Evolutionary conservation across 306 rosid genomes (phyloP), one percentile per base, ranked within the genome.

Genomic region (Vigna trinervia): DNA sequence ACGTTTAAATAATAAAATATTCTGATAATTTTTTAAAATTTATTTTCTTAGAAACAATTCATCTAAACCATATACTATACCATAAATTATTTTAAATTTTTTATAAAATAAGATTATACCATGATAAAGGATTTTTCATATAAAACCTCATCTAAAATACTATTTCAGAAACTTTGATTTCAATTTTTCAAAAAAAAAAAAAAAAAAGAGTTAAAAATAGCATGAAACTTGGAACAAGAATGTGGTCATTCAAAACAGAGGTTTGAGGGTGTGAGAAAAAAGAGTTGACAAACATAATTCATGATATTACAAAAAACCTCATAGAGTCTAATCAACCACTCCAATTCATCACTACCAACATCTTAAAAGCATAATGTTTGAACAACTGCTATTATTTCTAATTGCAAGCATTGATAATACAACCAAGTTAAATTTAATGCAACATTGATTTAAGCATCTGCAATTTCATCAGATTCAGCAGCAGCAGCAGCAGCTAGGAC

Each of bases 401-500:
- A 46, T 23, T 45, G 43, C 4, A 2, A 26, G 48, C 52, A 69
- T 15, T 28, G 54, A 23, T 28, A 81, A n/a, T 8, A 81, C 17
- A 8, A 71, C 26, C 45, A 34, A 26, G 28, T 57, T 64, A 47
- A 50, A 50, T 50, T 19, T 68, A 48, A 39, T 23, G 26, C 61
- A 14, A 75, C 41, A 39, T 32, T 34, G 38, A 38, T 82, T 26
- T 68, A 90, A 73, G 96, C 96, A 0, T 92, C 93, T 1, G 86
- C 88, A 39, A 61, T 69, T 71, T 89, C 89, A 26, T 81, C 81
- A 56, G 85, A 61, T 28, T 86, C 87, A 22, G 88, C 86, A 17
- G 87, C 90, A 43, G 96, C 93, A 74, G 97, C 91, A 43, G 96
- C 93, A 74, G 97, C 96, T 12, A 90, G 84, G 57, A 90, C 63